Evolutionary conservation across 73 alveolate species (phyloP), one percentile per base, ranked within the genome.

Genomic region (Paramecium pentaurelia): DNA sequence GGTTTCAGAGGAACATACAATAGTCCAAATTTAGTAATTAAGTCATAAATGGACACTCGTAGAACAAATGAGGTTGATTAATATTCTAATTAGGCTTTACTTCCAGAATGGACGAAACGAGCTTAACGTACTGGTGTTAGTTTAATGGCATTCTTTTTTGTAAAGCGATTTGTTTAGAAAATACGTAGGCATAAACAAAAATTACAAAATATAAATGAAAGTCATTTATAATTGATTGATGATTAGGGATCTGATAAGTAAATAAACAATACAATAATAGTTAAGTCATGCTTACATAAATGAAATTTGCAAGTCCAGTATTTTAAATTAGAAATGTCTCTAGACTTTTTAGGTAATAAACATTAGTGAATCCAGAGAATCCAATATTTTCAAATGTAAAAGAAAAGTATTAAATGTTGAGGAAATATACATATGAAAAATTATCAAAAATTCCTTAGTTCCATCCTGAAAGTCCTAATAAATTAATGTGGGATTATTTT

Each of bases 301-400:
- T 38, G 58, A 75, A 75, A 75, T 42, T 75, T 64, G 84, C 84
- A 8, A 75, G 88, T 75, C 88, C 58, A 14, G 20, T 75, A 75
- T 75, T 75, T 38, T n/a, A 75, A 36, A 42, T 75, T 36, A 12
- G 60, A 9, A 64, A 64, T 64, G 84, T 64, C 22, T 64, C 84
- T 14, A 51, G 84, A 28, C 84, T 64, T 34, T 64, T 64, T 64
- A 36, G 84, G 20, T 34, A 64, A 27, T 36, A 75, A 14, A 75
- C 88, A 75, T 75, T 75, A 36, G 36, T 75, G 64, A 75, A 36
- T 0, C 84, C 84, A 16, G 88, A 75, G 25, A 36, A 38, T 38
- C 37, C 64, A 12, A 8, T 75, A 0, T 36, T 16, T 38, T 60
- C 4, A n/a, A 10, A 18, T 4, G 8, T 42, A 22, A 75, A 75